Evolutionary conservation across 2,329 filamentous ascomycete species (phyloP).

Genomic region (Tolypocladium capitatum): DNA sequence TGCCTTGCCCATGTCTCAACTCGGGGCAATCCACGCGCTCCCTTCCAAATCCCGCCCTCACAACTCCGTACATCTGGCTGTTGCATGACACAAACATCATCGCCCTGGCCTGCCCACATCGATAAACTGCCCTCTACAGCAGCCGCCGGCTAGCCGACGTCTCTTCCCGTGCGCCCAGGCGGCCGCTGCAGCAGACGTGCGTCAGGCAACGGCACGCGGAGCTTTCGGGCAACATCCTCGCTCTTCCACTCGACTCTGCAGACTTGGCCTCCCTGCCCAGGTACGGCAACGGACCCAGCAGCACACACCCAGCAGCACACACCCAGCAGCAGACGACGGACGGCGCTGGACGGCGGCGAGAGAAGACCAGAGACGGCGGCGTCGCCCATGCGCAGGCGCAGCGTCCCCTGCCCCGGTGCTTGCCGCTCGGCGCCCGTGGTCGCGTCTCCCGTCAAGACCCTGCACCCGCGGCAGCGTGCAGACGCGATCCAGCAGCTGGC

Average conservation of each 20-base stretch:
- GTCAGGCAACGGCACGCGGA: not conserved
- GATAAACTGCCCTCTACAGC: not conserved
- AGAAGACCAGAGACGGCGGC: not conserved
- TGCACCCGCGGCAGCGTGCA: not conserved
- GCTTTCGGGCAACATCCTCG: not conserved
- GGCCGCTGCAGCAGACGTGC: not conserved
- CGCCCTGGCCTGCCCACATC: not conserved
- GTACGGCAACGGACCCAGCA: too few species aligned
- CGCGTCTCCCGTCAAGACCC: not conserved
- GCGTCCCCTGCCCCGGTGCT: not conserved
- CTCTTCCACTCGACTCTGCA: not conserved
- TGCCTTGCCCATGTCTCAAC: not conserved
- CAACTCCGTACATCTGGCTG: not conserved
- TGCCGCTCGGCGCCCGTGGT: not conserved
- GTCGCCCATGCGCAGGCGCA: not conserved
- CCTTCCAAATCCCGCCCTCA: too few species aligned
- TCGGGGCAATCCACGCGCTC: not conserved
- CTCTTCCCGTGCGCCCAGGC: not conserved
- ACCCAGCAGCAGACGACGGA: not conserved
- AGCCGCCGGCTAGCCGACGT: not conserved
- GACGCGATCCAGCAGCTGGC: not conserved
- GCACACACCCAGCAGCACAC: not conserved
- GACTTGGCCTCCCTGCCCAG: not conserved
- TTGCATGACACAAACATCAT: not conserved
- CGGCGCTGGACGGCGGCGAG: not conserved